Base-by-base conservation (phyloP, 768 basidiomycete species). In the Hericium alpestre region DNA sequence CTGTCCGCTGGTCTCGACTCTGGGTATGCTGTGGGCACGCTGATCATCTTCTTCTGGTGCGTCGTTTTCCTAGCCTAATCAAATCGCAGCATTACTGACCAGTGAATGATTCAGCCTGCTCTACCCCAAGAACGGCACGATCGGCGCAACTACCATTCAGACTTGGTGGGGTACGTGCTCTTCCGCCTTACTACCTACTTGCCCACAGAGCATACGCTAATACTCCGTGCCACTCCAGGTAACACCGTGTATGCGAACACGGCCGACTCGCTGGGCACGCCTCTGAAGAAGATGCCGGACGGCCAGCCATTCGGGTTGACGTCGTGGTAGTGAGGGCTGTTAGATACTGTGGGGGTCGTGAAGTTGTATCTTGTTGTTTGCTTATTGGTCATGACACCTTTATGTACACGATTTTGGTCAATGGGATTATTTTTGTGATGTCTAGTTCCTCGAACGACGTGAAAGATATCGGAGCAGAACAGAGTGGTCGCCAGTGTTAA, bases 131-230 rank as follows among this genome's bases (percentile, higher is more conserved):
- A 67, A 71, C 48, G 66, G 66, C 25, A 61, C 58, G 8, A 73
- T 73, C 38, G 71, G 72, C 10, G 41, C 46, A 27, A 59, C 66
- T 60, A 70, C 61, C 18, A 70, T 73, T 55, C 65, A 66, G 59
- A 58, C 53, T 3, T 73, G 72, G 71, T 72, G 71, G 71, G 72
- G 72, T 23, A 72, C 49, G 49, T 51, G 11, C 27, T 32, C 27
- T 22, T 25, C 49, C 27, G 6, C 11, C 27, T 11, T 8, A 3
- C 23, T 23, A 16, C 25, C 23, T 10, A 8, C 23, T 12, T 23
- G 49, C 23, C 15, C 20, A n/a, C 23, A 22, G 18, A 25, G 32
- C 49, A 3, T 22, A 37, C 23, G 10, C 49, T n/a, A 1, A 20
- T n/a, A 7, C 43, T 46, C 16, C 43, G 43, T 10, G 23, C n/a